A percentile compares a stretch with the other conserved stretches of the same genome.
These are phyloP conservation scores for Annulohypoxylon stygium DNA, from an alignment of 495 filamentous ascomycete genomes.

Conservation along the genomic window DNA sequence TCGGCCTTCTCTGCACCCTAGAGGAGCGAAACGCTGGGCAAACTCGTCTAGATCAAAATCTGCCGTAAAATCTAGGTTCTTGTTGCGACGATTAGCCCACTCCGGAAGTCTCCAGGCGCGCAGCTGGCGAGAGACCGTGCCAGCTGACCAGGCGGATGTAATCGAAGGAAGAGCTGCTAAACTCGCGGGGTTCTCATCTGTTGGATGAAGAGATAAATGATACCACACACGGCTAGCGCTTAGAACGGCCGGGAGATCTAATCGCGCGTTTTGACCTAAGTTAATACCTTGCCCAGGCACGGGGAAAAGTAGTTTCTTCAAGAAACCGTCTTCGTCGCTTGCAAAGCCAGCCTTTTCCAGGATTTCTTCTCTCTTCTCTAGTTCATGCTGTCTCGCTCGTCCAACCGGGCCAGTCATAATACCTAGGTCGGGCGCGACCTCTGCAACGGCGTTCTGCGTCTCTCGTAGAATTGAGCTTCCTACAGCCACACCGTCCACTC, in stretches of 20 bases:
- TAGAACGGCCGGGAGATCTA: conserved; percentile 76
- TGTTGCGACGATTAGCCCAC: conserved; percentile 94
- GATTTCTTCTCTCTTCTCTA: conserved; percentile 83
- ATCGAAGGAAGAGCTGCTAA: conserved; percentile 71
- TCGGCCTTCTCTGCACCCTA: conserved; percentile 89
- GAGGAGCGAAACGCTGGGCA: conserved; percentile 77
- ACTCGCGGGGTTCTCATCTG: conserved; percentile 82
- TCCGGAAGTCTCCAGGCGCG: conserved; percentile 93
- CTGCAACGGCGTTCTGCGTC: conserved; percentile 82
- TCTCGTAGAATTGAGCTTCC: conserved; percentile 85
- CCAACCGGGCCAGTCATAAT: conserved; percentile 73
- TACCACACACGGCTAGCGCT: conserved; percentile 94
- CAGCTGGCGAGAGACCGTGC: conserved; percentile 89
- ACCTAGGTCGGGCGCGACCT: conserved; percentile 85
- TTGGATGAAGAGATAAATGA: conserved; percentile 91
- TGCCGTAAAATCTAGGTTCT: conserved; percentile 94
- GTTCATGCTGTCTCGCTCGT: conserved; percentile 79
- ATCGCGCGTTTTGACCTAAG: conserved; percentile 77
- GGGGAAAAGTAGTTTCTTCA: conserved; percentile 87
- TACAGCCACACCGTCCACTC: conserved; percentile 75
- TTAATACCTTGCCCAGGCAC: conserved; percentile 78
- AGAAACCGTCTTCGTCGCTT: conserved; percentile 84
- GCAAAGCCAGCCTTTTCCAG: conserved; percentile 87
- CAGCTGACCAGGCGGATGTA: conserved; percentile 87
- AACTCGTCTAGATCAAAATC: conserved; percentile 98